Evolutionary conservation across 192 early-diverging fungal species (phyloP).

Genomic region (Backusella tarrabulga): DNA sequence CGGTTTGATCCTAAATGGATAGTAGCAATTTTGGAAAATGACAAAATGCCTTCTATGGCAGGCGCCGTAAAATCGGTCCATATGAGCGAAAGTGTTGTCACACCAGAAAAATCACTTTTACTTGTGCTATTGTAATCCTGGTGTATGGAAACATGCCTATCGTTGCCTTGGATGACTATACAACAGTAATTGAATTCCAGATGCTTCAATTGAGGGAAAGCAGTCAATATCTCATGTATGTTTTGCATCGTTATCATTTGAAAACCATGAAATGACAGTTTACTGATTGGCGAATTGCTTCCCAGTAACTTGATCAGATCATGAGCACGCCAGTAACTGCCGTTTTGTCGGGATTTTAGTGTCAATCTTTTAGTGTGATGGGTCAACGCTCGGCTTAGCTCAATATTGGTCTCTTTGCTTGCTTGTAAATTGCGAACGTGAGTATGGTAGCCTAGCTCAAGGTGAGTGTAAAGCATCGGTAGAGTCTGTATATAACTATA

Average conservation of each 20-base stretch:
- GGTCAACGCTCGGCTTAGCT: neutral
- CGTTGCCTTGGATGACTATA: neutral
- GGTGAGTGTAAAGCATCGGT: neutral
- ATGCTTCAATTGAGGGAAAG: neutral
- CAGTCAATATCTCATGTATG: neutral
- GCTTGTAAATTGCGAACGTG: neutral
- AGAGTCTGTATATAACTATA: neutral
- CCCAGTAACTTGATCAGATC: neutral
- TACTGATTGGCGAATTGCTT: neutral
- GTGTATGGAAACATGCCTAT: neutral
- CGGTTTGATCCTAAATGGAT: neutral
- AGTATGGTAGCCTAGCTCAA: neutral
- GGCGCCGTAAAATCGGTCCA: conserved; percentile 1
- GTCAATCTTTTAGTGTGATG: neutral
- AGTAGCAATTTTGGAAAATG: neutral
- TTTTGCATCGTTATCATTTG: neutral
- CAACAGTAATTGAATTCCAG: neutral
- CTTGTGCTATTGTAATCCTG: neutral
- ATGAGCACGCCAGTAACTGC: neutral
- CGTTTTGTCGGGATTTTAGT: neutral
- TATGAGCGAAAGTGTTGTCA: neutral
- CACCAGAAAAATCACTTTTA: neutral
- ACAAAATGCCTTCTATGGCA: neutral
- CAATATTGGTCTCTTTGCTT: neutral
- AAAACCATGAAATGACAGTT: neutral